Evolutionary conservation across 306 rosid genomes (phyloP), one percentile per base, ranked within the genome.

Genomic region (Carpinus fangiana): DNA sequence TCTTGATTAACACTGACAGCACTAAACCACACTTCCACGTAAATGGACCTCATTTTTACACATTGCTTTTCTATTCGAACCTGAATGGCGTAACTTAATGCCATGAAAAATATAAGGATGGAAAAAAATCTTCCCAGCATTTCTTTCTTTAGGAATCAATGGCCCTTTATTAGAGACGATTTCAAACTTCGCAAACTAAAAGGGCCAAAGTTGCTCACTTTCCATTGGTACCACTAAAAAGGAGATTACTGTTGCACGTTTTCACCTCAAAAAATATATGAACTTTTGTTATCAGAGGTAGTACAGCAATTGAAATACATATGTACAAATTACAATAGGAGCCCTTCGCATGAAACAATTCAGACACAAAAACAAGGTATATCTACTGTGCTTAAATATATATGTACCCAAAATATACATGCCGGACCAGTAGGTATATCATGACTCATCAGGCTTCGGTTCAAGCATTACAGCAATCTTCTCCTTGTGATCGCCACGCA

Each of bases 401-500:
- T 28, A 31, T 31, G 1, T 31, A 45, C 53, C 74, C 20, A 70
- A 48, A 71, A 71, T 71, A 67, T 67, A 41, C 72, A 31, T 13
- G 61, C 74, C 28, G 17, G 10, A 57, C 62, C 41, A n/a, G 78
- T 70, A 38, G 75, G 70, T 62, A 43, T 75, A 78, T 82, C 90
- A 91, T 50, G 99, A 59, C 84, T 93, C 96, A 68, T 96, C 99
- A 0, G 96, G 78, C 91, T 91, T 96, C 61, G 99, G 92, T 87
- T 96, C 99, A n/a, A 96, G 88, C 50, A 50, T 21, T 26, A 96
- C 97, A 0, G 97, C 94, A 81, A 96, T 85, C 84, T 96, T 91
- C 92, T 96, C 99, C 90, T 91, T 89, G 73, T 89, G 96, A 70
- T 96, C 99, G 16, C 98, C 99, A 43, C 99, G 90, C 89, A 96